Base-by-base conservation (phyloP, 495 filamentous ascomycete species). In the Cercophora samala region DNA sequence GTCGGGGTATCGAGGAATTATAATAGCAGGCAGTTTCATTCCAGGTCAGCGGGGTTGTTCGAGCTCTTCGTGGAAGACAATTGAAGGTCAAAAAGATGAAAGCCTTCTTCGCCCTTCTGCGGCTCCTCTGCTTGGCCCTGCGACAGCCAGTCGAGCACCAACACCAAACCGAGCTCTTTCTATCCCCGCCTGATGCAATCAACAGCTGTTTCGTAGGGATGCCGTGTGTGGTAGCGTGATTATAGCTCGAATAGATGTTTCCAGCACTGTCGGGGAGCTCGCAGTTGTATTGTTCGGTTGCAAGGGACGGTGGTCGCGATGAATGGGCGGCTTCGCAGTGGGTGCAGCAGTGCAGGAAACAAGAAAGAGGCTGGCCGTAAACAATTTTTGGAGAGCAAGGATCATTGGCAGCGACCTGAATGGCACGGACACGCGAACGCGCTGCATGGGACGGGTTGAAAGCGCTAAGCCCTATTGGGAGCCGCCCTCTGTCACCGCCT, bases 1-100 rank as follows among this genome's bases (percentile, higher is more conserved):
- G 85, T 81, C 87, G 89, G 86, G 77, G 73, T 77, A 68, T 24
- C 62, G 21, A 17, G n/a, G 55, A 52, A 37, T 23, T 37, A 25
- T 15, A 22, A 56, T 25, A 46, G 37, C 37, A 17, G 37, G 11
- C 37, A 46, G 13, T 24, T 21, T 58, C 54, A 22, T 58, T 21
- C 54, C 37, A 46, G 15, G 37, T 46, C 37, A 9, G 2, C 2
- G 37, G 37, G 13, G 37, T 46, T 9, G 5, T 46, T 46, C 13
- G 37, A 46, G 37, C 37, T 46, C 5, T 46, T 46, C 37, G 37
- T 17, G 15, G 13, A 46, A 46, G 15, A 13, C 11, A 46, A 46
- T 46, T 46, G 37, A 17, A 46, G 37, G 37, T 23, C 53, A 5
- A 63, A n/a, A 8, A 32, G 18, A 26, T 32, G 58, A 29, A 26